Conservation (phyloP, 1,284 basidiomycete species). For the Cryptococcus wingfieldii region DNA sequence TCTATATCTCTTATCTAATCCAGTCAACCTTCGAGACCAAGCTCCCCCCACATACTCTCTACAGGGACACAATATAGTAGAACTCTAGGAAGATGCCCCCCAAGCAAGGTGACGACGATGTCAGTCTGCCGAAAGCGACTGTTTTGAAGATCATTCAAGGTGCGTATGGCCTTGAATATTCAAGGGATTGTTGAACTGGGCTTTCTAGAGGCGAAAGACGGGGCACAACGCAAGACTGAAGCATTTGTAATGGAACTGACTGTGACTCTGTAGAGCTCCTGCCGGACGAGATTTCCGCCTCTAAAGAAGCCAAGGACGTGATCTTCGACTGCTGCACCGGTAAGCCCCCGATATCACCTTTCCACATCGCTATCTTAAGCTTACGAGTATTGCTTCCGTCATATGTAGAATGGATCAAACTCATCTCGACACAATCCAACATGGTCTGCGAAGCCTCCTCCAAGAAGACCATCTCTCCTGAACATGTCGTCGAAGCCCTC, state of each 20-base stretch:
- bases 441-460: slow-evolving; percentile 96
- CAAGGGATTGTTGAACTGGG: background rate
- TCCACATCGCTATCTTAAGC: background rate
- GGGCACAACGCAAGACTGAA: background rate
- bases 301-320: slow-evolving; percentile 93
- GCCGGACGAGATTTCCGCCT: slow-evolving; percentile 81
- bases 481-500: slow-evolving; percentile 89
- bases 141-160: slow-evolving; percentile 95
- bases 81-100: no score
- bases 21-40: background rate
- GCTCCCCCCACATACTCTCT: no score
- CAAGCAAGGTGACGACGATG: slow-evolving; percentile 69
- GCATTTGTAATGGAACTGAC: background rate
- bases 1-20: background rate
- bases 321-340: slow-evolving; percentile 98
- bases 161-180: slow-evolving; percentile 41
- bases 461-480: slow-evolving; percentile 99
- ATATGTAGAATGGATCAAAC: slow-evolving; percentile 87
- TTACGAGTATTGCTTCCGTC: background rate
- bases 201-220: background rate
- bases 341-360: slow-evolving; percentile 34
- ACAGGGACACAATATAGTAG: no score
- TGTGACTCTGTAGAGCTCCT: slow-evolving; percentile 65
- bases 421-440: slow-evolving; percentile 96
- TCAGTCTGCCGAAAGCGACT: slow-evolving; percentile 93